These are phyloP conservation scores for Fusarium austroafricanum DNA, from an alignment of 2,329 filamentous ascomycete species.

Conservation along the genomic window DNA sequence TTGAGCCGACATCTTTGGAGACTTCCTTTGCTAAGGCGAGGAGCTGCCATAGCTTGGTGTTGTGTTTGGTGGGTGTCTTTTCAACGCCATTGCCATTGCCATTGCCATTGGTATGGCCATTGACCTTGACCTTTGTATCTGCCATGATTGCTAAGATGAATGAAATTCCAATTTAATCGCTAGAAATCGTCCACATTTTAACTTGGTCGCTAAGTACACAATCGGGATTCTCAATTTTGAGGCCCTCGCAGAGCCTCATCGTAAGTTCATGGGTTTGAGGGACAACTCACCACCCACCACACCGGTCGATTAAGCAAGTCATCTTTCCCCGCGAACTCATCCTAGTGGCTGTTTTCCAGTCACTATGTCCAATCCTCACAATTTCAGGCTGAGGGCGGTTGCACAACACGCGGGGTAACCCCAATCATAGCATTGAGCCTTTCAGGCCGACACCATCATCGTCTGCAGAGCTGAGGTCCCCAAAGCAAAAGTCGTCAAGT, in stretches of 20 bases:
- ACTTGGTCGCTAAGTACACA: conserved; percentile 27
- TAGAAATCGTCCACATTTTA: conserved; percentile 36
- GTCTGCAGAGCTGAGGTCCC: conserved; percentile 24
- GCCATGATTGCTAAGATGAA: conserved; percentile 40
- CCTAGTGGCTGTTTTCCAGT: conserved; percentile 25
- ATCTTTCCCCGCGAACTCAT: conserved; percentile 30
- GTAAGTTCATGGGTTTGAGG: conserved; percentile 28
- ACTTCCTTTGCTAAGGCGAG: conserved; percentile 46
- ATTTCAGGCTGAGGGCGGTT: conserved; percentile 41
- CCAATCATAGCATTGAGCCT: conserved; percentile 29
- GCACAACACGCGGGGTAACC: conserved; percentile 46
- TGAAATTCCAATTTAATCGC: conserved; percentile 27
- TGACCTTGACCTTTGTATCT: conserved; percentile 46
- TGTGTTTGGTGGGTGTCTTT: conserved; percentile 32
- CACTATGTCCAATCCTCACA: conserved; percentile 33
- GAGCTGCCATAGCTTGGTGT: conserved; percentile 45
- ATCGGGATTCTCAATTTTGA: conserved; percentile 20
- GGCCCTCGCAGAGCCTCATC: conserved; percentile 43
- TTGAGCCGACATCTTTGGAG: conserved; percentile 43
- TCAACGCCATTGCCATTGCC: conserved; percentile 38
- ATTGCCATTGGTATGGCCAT: conserved; percentile 33
- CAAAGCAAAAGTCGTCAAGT: neutral
- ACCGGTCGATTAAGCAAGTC: conserved; percentile 29
- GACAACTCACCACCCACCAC: conserved; percentile 45
- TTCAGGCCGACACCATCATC: conserved; percentile 5